Conservation (phyloP, 495 filamentous ascomycete species). For the Cryomyces minteri region DNA sequence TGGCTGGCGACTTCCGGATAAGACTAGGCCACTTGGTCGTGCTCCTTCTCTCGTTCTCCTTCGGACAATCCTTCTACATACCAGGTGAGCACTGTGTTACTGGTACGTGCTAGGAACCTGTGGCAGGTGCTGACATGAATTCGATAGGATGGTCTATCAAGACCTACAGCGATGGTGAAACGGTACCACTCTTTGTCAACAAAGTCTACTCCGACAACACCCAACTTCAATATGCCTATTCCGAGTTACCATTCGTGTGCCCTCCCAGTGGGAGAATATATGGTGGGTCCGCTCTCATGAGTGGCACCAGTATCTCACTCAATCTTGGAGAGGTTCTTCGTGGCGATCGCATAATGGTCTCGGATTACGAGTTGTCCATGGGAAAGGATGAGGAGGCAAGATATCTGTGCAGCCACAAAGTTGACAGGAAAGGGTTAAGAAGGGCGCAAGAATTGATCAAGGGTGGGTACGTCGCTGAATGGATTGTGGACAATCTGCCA, state of each 20-base stretch:
- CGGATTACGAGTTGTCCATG: slow-evolving; percentile 76
- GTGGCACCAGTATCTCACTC: slow-evolving; percentile 64
- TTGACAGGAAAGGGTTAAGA: slow-evolving; percentile 47
- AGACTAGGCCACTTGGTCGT: slow-evolving; percentile 4
- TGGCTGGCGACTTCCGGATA: slow-evolving; percentile 1
- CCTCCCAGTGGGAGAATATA: slow-evolving; percentile 55
- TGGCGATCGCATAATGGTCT: slow-evolving; percentile 76
- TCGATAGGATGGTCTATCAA: slow-evolving; percentile 37
- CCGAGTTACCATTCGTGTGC: slow-evolving; percentile 82
- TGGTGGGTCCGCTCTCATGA: slow-evolving; percentile 51
- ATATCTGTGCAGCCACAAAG: slow-evolving; percentile 51
- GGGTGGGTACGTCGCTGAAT: slow-evolving; percentile 79
- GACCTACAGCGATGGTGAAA: slow-evolving; percentile 61
- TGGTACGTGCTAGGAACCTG: slow-evolving; percentile 2
- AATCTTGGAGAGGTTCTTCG: slow-evolving; percentile 90
- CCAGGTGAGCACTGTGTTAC: slow-evolving; percentile 49
- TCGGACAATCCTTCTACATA: slow-evolving; percentile 52
- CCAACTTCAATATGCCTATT: slow-evolving; percentile 86
- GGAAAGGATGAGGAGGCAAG: slow-evolving; percentile 58
- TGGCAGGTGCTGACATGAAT: slow-evolving; percentile 2
- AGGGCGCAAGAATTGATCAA: slow-evolving; percentile 56
- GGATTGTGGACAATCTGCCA: slow-evolving; percentile 92
- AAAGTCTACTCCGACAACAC: slow-evolving; percentile 90
- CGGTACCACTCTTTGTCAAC: slow-evolving; percentile 80
- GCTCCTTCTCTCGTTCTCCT: slow-evolving; percentile 25